Evolutionary conservation across 148 eudicot genomes (phyloP), one percentile per base, ranked within the genome.

Genomic region (Rheum nobile): DNA sequence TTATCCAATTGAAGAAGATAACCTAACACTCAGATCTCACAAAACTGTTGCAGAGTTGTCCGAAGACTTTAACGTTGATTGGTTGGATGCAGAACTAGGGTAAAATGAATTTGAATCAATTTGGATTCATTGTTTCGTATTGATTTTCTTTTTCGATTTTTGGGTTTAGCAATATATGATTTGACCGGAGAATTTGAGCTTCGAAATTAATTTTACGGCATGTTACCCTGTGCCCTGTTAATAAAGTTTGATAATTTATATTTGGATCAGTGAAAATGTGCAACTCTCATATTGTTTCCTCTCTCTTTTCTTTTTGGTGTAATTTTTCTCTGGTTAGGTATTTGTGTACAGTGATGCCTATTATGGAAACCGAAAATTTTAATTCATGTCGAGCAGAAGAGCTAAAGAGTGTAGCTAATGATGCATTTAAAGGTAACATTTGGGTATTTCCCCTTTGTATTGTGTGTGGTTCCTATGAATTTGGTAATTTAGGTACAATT

Each of bases 361-460:
- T 63, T 28, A 95, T 95, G 98, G 91, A 88, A 44, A 78, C 83
- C 74, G 88, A 82, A 80, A 86, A 73, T 65, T 77, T 88, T 34
- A 82, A 78, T 73, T 24, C 76, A 43, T 80, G 84, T 10, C 86
- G 78, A 67, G 91, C 98, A 67, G 97, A 91, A 84, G 93, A 91
- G 79, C 75, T 88, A 65, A 95, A 95, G 83, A 13, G 70, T 77
- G 80, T 79, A 70, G 98, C 98, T 9, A 95, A 95, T 82, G 98
- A 95, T 77, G 97, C 98, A 37, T 95, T 95, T 84, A 90, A 95
- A 90, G 97, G 98, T 95, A 72, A 72, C 65, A 39, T 35, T 39
- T 48, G 22, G 43, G 43, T 41, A 41, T 41, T 8, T 8, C 43
- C 6, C 43, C 43, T 0, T 41, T 41, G 43, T 41, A 41, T 8